A percentile compares a stretch with the other conserved stretches of the same genome.
Evolutionary conservation across 1,139 yeast species (phyloP).

Genomic region (Candida sanyaensis): DNA sequence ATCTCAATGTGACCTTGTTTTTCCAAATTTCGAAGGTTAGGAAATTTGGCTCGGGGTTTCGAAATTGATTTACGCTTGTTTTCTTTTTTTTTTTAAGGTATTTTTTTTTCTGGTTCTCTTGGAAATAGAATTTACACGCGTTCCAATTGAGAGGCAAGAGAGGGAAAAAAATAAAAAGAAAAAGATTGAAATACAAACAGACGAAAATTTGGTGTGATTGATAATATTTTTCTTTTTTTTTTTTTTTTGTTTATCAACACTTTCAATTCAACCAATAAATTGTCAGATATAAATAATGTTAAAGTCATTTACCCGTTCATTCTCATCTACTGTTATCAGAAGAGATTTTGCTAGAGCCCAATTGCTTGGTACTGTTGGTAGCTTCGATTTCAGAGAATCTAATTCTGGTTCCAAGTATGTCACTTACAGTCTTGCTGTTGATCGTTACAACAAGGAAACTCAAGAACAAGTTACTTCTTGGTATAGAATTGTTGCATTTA

Average conservation of each 20-base stretch:
- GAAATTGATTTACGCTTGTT: neutral
- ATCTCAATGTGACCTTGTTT: conserved; percentile 15
- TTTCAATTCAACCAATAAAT: conserved; percentile 2
- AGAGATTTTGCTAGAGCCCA: conserved; percentile 44
- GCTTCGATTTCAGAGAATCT: conserved; percentile 38
- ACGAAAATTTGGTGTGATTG: neutral
- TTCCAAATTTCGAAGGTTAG: conserved; percentile 14
- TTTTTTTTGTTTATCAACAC: neutral
- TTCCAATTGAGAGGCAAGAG: neutral
- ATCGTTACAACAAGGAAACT: conserved; percentile 36
- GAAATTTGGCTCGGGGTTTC: neutral
- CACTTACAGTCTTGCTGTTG: conserved; percentile 47
- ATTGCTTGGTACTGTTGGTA: conserved; percentile 46
- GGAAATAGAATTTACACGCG: neutral
- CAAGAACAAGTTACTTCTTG: conserved; percentile 36
- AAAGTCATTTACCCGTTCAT: conserved; percentile 33
- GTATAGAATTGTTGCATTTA: conserved; percentile 45
- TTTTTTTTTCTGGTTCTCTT: neutral
- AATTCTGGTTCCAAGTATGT: conserved; percentile 39
- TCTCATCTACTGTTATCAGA: conserved; percentile 34
- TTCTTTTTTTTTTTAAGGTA: neutral
- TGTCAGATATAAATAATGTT: conserved; percentile 21
- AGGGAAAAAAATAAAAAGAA: conserved; percentile 1
- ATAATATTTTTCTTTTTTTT: neutral
- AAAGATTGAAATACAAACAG: neutral